Conservation (phyloP, 1,284 basidiomycete genomes). For the Cryptococcus depauperatus region DNA sequence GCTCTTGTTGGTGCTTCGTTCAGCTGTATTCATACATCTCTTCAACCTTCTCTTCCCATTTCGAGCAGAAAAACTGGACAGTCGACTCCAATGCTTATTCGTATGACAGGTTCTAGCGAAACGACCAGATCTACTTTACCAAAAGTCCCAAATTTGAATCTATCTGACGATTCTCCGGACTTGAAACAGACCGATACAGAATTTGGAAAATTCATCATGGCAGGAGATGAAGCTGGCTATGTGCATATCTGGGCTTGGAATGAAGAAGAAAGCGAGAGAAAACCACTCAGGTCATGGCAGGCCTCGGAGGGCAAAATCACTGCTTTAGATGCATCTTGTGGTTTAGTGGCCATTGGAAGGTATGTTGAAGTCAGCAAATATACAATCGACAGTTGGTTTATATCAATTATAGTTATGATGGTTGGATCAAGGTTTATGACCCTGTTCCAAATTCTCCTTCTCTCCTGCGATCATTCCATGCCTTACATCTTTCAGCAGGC, state of each 20-base stretch:
- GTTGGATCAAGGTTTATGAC: conserved; percentile 38
- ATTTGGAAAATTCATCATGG: conserved; percentile 30
- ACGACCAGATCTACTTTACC: conserved; percentile 2
- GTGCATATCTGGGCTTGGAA: conserved; percentile 40
- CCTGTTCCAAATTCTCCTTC: conserved; percentile 27
- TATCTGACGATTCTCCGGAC: too few species aligned
- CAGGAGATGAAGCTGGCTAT: conserved; percentile 30
- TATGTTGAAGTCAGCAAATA: too few species aligned
- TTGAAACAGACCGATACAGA: conserved; percentile 2
- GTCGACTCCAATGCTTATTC: not conserved
- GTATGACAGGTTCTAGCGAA: conserved; percentile 1
- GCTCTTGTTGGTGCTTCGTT: conserved; percentile 16
- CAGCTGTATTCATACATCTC: conserved; percentile 11
- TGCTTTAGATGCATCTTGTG: conserved; percentile 29
- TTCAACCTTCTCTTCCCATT: conserved; percentile 18
- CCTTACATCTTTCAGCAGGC: conserved; percentile 26
- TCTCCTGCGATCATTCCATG: conserved; percentile 33
- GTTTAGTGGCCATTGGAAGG: conserved; percentile 37
- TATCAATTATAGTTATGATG: conserved; percentile 24
- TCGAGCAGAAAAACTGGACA: conserved; percentile 3
- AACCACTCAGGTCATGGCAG: conserved; percentile 29
- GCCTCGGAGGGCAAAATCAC: conserved; percentile 36
- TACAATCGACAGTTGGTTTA: not conserved
- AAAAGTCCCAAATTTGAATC: too few species aligned
- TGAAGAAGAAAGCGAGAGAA: conserved; percentile 4